phyloP scores from a whole-genome alignment of 805 yeast genomes.

The Limtongia smithiae region DNA sequence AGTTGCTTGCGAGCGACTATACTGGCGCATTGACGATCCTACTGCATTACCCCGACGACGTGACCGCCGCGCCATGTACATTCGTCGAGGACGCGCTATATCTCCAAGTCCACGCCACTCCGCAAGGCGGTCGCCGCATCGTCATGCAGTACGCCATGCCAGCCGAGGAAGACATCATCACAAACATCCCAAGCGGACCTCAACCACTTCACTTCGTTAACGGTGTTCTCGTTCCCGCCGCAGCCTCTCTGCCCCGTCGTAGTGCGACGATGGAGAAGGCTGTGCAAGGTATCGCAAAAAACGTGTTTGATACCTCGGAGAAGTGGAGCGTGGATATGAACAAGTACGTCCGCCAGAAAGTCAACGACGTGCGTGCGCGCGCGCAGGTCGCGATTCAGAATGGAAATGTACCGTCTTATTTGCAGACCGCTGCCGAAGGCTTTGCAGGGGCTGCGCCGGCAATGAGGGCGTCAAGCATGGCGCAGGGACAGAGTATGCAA shows the following conservation, averaged over 20 bases:
- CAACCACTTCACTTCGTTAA: slow-evolving; percentile 23
- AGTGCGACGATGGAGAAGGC: slow-evolving; percentile 18
- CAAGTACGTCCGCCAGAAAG: slow-evolving; percentile 21
- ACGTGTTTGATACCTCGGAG: slow-evolving; percentile 23
- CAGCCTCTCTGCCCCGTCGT: slow-evolving; percentile 7
- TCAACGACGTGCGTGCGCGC: slow-evolving; percentile 19
- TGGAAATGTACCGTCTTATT: slow-evolving; percentile 13
- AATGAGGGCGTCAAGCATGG: background rate
- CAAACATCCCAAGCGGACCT: background rate
- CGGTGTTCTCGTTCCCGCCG: slow-evolving; percentile 16
- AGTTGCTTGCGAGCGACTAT: slow-evolving; percentile 17
- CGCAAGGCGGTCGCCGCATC: slow-evolving; percentile 21
- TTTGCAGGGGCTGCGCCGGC: background rate
- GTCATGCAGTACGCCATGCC: slow-evolving; percentile 15
- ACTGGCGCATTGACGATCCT: slow-evolving; percentile 24
- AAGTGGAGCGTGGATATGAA: slow-evolving; percentile 24
- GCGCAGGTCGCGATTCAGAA: slow-evolving; percentile 15
- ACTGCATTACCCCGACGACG: slow-evolving; percentile 26
- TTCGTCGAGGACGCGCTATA: slow-evolving; percentile 26
- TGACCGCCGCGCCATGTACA: slow-evolving; percentile 17
- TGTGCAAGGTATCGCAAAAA: slow-evolving; percentile 21
- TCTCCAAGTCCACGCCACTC: slow-evolving; percentile 21
- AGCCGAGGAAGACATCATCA: slow-evolving; percentile 4
- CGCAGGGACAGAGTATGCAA: background rate
- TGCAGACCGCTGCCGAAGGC: slow-evolving; percentile 14